Conservation (phyloP, 257 asterid species). For the Petrea volubilis region DNA sequence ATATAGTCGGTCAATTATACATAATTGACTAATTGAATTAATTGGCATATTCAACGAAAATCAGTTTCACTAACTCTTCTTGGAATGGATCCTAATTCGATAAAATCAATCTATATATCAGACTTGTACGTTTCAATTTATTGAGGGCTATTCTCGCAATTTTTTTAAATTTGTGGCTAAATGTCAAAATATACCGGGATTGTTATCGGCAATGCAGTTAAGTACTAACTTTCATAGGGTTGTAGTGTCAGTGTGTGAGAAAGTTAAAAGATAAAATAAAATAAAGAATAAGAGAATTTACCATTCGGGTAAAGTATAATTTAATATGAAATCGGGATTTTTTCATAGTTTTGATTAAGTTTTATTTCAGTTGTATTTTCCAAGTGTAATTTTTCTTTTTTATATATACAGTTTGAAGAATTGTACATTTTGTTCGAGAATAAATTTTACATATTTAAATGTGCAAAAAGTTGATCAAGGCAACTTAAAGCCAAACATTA, state of each 20-base stretch:
- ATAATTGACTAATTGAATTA: no score
- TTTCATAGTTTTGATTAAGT: neutral
- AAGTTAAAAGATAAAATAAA: neutral
- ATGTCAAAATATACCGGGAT: conserved; percentile 36
- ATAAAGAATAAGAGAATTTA: neutral
- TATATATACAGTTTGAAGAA: neutral
- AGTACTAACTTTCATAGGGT: conserved; percentile 61
- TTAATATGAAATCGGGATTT: conserved; percentile 10
- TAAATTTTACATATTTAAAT: conserved; percentile 2
- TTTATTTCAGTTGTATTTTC: conserved; percentile 5
- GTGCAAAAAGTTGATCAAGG: neutral
- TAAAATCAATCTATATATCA: no score
- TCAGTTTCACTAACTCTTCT: no score
- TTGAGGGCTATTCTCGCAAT: no score
- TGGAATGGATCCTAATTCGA: no score
- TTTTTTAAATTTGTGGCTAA: no score
- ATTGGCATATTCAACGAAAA: no score
- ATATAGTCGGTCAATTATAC: no score
- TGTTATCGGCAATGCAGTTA: conserved; percentile 51
- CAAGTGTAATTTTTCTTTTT: neutral
- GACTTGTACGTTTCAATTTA: no score
- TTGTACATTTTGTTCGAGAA: conserved; percentile 38
- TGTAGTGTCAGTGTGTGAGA: conserved; percentile 65
- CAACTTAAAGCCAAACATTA: neutral
- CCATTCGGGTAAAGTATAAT: neutral